These are phyloP conservation scores for Globisporangium nunn DNA, from an alignment of 352 stramenopile species.

Conservation along the genomic window DNA sequence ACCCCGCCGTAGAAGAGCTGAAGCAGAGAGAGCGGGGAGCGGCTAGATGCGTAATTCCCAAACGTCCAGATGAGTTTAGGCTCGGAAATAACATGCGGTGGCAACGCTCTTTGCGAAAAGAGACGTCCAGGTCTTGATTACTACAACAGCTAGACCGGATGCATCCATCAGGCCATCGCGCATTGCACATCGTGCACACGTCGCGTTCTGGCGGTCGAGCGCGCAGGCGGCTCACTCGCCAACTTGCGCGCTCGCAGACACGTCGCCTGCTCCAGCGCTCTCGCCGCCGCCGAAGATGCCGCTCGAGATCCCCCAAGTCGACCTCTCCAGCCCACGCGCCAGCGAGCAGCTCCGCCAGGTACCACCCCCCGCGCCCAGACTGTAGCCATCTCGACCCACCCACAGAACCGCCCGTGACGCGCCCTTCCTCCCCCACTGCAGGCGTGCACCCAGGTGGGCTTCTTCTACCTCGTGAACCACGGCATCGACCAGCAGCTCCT, in stretches of 20 bases:
- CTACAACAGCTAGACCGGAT: too few species aligned
- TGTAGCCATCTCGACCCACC: too few species aligned
- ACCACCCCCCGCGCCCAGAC: not conserved
- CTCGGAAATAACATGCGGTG: too few species aligned
- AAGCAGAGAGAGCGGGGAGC: too few species aligned
- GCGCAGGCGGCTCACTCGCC: not conserved
- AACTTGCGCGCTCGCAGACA: not conserved
- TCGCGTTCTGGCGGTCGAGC: too few species aligned
- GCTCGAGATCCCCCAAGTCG: slow-evolving; percentile 48
- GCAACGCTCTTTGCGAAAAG: too few species aligned
- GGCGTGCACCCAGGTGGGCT: slow-evolving; percentile 51
- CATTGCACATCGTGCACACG: too few species aligned
- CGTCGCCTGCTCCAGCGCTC: not conserved
- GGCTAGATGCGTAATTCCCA: too few species aligned
- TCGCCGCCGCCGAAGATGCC: not conserved
- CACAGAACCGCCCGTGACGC: not conserved
- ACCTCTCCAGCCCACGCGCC: slow-evolving; percentile 34
- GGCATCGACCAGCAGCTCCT: slow-evolving; percentile 28
- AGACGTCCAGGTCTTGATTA: too few species aligned
- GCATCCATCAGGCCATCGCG: too few species aligned
- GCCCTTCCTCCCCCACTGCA: not conserved
- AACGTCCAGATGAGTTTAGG: too few species aligned
- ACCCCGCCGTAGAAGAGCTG: too few species aligned
- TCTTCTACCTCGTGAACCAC: slow-evolving; percentile 68
- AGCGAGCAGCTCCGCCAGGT: slow-evolving; percentile 33